These are phyloP conservation scores for Pythium dissotocum DNA, from an alignment of 352 stramenopile genomes.

Conservation along the genomic window DNA sequence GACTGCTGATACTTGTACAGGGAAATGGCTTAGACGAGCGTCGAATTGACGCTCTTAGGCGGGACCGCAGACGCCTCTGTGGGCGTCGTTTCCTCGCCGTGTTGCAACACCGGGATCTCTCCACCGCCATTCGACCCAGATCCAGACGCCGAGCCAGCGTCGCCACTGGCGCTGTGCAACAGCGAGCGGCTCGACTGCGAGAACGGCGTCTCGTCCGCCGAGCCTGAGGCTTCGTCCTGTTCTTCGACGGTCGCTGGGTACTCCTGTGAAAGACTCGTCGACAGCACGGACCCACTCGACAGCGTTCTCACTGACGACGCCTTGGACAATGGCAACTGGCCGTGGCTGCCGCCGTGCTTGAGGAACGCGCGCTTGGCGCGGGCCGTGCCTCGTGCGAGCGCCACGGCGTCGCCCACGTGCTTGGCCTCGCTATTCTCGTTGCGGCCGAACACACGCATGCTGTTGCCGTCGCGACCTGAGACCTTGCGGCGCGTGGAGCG, in stretches of 20 bases:
- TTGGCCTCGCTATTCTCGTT: slow-evolving; percentile 61
- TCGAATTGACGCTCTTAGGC: background rate
- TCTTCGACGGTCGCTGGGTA: slow-evolving; percentile 7
- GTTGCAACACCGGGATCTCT: slow-evolving; percentile 3
- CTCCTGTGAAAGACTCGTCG: background rate
- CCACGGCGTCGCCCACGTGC: slow-evolving; percentile 56
- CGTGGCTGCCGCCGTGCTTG: slow-evolving; percentile 12
- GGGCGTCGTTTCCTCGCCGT: background rate
- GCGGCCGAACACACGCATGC: slow-evolving; percentile 57
- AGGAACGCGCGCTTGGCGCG: slow-evolving; percentile 68
- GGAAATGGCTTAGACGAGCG: background rate
- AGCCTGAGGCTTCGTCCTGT: background rate
- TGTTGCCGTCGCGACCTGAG: slow-evolving; percentile 28
- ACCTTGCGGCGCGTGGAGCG: slow-evolving; percentile 38
- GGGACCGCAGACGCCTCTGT: background rate
- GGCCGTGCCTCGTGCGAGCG: slow-evolving; percentile 41
- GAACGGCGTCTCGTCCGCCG: slow-evolving; percentile 1
- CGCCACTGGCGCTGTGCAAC: background rate
- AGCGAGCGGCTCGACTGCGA: background rate
- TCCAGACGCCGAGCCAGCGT: background rate
- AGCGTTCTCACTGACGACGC: slow-evolving; percentile 32
- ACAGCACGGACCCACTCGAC: background rate
- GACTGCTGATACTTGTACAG: background rate
- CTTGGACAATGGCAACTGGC: slow-evolving; percentile 22
- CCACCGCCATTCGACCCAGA: background rate